Percentiles rank a stretch among this genome's conserved stretches.
phyloP scores from a whole-genome alignment of 1,139 yeast genomes.

The Saccharomycopsis hybrid region DNA sequence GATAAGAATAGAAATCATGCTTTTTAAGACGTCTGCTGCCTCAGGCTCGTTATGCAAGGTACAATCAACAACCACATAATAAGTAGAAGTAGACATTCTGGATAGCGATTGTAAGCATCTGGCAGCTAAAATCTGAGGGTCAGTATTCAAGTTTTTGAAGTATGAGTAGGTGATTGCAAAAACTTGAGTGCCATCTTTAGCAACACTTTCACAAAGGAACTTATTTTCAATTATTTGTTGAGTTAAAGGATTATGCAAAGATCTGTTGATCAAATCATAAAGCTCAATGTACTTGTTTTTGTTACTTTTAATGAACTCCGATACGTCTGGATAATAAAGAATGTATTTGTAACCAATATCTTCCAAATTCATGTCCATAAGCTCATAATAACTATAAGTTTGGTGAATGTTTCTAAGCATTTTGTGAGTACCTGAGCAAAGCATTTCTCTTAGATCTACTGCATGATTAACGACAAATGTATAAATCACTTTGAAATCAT shows the following conservation, averaged over 20 bases:
- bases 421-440: no score
- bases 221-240: constrained; percentile 34
- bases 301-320: constrained; percentile 42
- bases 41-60: constrained; percentile 47
- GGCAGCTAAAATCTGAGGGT: constrained; percentile 52
- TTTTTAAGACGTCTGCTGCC: constrained; percentile 27
- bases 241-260: constrained; percentile 46
- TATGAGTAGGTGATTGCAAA: constrained; percentile 50
- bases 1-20: constrained; percentile 4
- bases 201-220: constrained; percentile 57
- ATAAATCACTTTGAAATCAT: constrained; percentile 12
- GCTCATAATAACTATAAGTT: no score
- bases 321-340: constrained; percentile 47
- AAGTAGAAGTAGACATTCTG: constrained; percentile 69
- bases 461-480: constrained; percentile 12
- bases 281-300: constrained; percentile 46
- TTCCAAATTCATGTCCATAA: constrained; percentile 30
- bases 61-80: constrained; percentile 60
- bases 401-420: neutral
- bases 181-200: constrained; percentile 70
- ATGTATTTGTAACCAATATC: constrained; percentile 39
- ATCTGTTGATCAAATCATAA: constrained; percentile 69
- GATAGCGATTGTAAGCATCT: constrained; percentile 61
- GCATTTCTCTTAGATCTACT: constrained; percentile 9
- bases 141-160: constrained; percentile 37